Evolutionary conservation across 768 basidiomycete species (phyloP).

Genomic region (Chalciporus chontae): DNA sequence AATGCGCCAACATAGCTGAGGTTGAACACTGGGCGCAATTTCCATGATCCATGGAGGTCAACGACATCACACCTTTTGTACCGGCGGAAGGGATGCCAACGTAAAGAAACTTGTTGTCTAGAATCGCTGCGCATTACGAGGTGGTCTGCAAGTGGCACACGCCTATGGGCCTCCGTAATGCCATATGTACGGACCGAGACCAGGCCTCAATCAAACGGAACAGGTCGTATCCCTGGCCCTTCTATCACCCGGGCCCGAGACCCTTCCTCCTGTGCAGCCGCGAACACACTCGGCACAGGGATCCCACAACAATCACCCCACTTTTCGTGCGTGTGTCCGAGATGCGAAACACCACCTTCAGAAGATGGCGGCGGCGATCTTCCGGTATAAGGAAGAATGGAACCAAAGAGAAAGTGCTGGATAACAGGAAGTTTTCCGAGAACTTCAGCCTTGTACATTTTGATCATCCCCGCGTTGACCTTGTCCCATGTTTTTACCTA

Average conservation of each 20-base stretch:
- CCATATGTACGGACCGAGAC: no score
- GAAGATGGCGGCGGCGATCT: conserved; percentile 39
- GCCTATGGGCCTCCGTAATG: no score
- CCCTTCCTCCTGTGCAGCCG: conserved; percentile 53
- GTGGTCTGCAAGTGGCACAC: no score
- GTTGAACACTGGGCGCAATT: no score
- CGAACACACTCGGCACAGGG: conserved; percentile 79
- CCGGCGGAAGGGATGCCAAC: no score
- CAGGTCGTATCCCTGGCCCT: conserved; percentile 67
- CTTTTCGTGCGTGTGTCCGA: conserved; percentile 41
- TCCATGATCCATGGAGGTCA: no score
- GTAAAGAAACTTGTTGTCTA: no score
- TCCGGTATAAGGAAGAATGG: conserved; percentile 67
- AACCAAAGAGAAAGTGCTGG: conserved; percentile 95
- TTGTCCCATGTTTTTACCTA: conserved; percentile 93
- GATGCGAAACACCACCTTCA: conserved; percentile 16
- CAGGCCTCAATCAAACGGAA: conserved; percentile 68
- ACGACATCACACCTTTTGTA: no score
- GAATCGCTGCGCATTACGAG: no score
- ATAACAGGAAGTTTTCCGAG: conserved; percentile 92
- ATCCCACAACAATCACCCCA: conserved; percentile 96
- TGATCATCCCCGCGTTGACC: conserved; percentile 93
- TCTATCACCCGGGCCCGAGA: conserved; percentile 39
- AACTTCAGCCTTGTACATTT: conserved; percentile 97
- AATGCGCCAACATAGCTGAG: no score